These are phyloP conservation scores for Chondrus crispus DNA, from an alignment of 23 red algal species.

Conservation along the genomic window DNA sequence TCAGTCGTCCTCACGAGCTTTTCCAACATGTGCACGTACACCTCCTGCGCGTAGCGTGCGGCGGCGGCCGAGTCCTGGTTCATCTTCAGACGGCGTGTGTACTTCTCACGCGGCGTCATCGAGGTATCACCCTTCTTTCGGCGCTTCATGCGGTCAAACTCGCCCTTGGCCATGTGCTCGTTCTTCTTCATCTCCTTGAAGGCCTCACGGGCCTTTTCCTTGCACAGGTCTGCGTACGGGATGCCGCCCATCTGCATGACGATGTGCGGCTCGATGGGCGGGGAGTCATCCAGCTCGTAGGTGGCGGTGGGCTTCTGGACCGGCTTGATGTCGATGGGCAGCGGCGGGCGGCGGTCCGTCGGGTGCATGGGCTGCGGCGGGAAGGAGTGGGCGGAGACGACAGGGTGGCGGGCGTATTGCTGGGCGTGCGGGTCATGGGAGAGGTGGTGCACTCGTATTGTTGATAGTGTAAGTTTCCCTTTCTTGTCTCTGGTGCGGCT, in stretches of 20 bases:
- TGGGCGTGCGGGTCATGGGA: too few species aligned
- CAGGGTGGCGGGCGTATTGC: too few species aligned
- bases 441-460: too few species aligned
- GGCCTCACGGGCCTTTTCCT: conserved; percentile 49
- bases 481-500: too few species aligned
- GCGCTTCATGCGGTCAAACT: conserved; percentile 67
- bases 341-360: not conserved
- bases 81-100: conserved; percentile 54
- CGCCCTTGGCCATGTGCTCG: conserved; percentile 53
- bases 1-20: conserved; percentile 52
- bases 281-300: not conserved
- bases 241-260: conserved; percentile 60
- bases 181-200: conserved; percentile 63
- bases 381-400: too few species aligned
- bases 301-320: not conserved
- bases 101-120: conserved; percentile 66
- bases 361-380: not conserved
- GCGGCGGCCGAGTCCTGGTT: conserved; percentile 76
- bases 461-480: too few species aligned
- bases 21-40: conserved; percentile 66
- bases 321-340: not conserved
- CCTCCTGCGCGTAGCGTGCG: conserved; percentile 66
- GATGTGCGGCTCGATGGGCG: conserved; percentile 26
- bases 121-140: conserved; percentile 65
- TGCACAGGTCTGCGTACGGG: conserved; percentile 54